phyloP scores from a whole-genome alignment of 768 basidiomycete species.

The Boletus rex-veris region DNA sequence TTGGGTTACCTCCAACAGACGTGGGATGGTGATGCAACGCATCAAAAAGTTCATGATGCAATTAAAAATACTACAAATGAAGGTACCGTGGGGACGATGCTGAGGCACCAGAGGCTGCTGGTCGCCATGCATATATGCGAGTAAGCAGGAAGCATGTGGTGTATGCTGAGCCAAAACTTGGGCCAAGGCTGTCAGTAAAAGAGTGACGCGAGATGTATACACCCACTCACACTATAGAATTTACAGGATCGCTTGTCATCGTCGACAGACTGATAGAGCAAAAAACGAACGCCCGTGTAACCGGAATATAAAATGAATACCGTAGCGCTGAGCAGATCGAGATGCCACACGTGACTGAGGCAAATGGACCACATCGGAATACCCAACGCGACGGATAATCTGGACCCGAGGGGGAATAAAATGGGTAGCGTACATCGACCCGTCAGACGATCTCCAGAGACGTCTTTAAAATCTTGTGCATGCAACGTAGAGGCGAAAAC shows the following conservation, averaged over 20 bases:
- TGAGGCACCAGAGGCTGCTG: background rate
- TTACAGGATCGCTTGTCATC: conserved; percentile 23
- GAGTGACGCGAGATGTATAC: background rate
- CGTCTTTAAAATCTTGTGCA: conserved; percentile 35
- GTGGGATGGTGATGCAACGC: too few species aligned
- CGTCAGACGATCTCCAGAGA: conserved; percentile 35
- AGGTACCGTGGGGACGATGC: too few species aligned
- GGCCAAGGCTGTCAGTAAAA: background rate
- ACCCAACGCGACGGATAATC: conserved; percentile 16
- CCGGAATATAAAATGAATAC: conserved; percentile 17
- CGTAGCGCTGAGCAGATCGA: conserved; percentile 10
- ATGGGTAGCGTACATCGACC: conserved; percentile 42
- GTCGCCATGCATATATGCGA: background rate
- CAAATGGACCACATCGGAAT: conserved; percentile 26
- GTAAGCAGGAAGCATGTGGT: conserved; percentile 17
- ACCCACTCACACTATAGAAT: conserved; percentile 19
- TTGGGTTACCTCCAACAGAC: too few species aligned
- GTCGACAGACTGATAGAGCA: conserved; percentile 13
- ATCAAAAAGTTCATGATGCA: too few species aligned
- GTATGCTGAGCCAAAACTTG: conserved; percentile 14
- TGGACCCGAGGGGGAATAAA: conserved; percentile 27
- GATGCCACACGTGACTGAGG: conserved; percentile 19
- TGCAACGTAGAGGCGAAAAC: conserved; percentile 33
- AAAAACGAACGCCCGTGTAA: conserved; percentile 18
- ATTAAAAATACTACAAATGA: background rate